A percentile compares a stretch with the other conserved stretches of the same genome.
Conservation (phyloP, 441 rosid species). For the Jatropha podagrica region DNA sequence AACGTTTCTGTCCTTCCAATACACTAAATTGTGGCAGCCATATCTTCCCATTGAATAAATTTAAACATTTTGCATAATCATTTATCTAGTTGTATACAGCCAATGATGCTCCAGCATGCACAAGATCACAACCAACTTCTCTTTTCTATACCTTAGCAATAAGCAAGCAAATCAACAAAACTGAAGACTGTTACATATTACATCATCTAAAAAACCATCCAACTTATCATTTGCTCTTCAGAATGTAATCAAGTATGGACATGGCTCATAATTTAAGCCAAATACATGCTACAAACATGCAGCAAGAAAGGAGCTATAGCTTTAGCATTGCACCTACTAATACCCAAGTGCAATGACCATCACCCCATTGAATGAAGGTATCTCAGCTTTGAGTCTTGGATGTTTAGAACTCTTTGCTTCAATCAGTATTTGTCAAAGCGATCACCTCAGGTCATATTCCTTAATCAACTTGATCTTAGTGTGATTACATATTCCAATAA, state of each 20-base stretch:
- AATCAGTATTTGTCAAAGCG: conserved; percentile 5
- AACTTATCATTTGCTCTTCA: conserved; percentile 11
- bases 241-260: background rate
- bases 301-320: conserved; percentile 2
- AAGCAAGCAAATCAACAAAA: conserved; percentile 1
- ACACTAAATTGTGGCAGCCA: background rate
- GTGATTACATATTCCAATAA: conserved; percentile 16
- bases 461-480: conserved; percentile 15
- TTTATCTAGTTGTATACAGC: background rate
- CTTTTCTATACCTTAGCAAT: conserved; percentile 11
- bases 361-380: background rate
- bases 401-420: conserved; percentile 12
- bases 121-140: background rate
- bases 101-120: background rate
- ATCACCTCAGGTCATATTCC: conserved; percentile 19
- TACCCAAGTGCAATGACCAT: background rate
- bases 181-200: conserved; percentile 14
- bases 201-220: conserved; percentile 3
- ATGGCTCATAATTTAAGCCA: conserved; percentile 1
- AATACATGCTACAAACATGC: conserved; percentile 11
- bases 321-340: conserved; percentile 5
- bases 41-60: background rate
- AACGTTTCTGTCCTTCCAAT: no score
- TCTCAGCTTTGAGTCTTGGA: conserved; percentile 18
- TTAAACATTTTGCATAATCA: background rate